These are phyloP conservation scores for Triangularia verruculosa DNA, from an alignment of 2,329 filamentous ascomycete genomes.

Conservation along the genomic window DNA sequence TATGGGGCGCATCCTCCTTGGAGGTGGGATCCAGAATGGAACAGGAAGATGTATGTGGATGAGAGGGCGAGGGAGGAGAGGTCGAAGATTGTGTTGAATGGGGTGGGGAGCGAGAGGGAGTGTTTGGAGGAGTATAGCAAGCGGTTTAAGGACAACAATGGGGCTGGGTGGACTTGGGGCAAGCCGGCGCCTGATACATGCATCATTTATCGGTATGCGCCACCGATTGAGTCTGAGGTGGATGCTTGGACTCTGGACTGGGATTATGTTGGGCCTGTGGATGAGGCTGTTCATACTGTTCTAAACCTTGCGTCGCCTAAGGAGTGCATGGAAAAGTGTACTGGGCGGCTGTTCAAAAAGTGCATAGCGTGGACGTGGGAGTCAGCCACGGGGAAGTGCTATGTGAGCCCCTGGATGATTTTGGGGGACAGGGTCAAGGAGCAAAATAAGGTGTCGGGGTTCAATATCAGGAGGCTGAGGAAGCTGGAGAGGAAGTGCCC, in stretches of 20 bases:
- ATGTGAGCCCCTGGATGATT: constrained; percentile 29
- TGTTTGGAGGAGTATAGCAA: neutral
- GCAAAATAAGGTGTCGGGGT: constrained; percentile 18
- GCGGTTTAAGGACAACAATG: neutral
- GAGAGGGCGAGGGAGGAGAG: neutral
- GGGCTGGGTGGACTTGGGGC: neutral
- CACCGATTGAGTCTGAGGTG: neutral
- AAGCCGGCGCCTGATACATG: neutral
- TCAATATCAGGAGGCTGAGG: constrained; percentile 19
- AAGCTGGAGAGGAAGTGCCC: constrained; percentile 16
- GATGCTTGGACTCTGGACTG: constrained; percentile 37
- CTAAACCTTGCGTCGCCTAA: constrained; percentile 19
- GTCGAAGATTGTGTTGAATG: neutral
- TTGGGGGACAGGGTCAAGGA: constrained; percentile 18
- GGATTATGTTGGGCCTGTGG: constrained; percentile 50
- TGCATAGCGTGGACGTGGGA: constrained; percentile 30
- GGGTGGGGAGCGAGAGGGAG: neutral
- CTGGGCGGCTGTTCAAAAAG: constrained; percentile 1
- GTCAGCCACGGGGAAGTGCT: constrained; percentile 13
- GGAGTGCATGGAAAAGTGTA: constrained; percentile 19
- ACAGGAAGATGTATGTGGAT: neutral
- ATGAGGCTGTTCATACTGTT: constrained; percentile 39
- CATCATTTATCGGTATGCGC: neutral
- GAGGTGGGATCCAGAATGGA: constrained; percentile 20
- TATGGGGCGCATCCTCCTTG: constrained; percentile 42